Conservation (phyloP, 305 asterid genomes). For the Solanum chacoense region DNA sequence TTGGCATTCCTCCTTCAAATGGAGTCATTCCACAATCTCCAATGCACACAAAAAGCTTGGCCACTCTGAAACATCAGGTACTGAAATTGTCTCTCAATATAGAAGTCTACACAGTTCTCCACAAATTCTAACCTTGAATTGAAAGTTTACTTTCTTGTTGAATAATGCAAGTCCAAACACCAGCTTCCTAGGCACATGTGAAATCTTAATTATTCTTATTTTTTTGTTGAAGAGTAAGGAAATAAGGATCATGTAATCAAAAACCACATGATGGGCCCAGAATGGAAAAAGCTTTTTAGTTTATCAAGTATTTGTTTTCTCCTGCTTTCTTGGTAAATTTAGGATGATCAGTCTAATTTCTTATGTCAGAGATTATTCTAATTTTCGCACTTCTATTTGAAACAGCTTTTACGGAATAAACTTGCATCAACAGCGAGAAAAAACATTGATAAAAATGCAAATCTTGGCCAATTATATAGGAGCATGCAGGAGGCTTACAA, state of each 20-base stretch:
- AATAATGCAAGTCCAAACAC: neutral
- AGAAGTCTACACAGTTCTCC: neutral
- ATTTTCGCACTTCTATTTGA: conserved; percentile 2
- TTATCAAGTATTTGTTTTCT: neutral
- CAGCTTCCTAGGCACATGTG: neutral
- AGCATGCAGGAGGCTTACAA: conserved; percentile 79
- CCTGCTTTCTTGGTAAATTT: neutral
- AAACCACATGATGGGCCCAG: neutral
- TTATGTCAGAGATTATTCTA: neutral
- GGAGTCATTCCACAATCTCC: conserved; percentile 99
- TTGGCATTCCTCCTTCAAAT: conserved; percentile 96
- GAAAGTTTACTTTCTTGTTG: neutral
- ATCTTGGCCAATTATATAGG: conserved; percentile 61
- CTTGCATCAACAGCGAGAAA: conserved; percentile 71
- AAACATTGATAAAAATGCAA: conserved; percentile 56
- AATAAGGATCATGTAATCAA: neutral
- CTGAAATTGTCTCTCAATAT: neutral
- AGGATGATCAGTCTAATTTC: neutral
- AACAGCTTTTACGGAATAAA: conserved; percentile 84
- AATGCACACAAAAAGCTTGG: conserved; percentile 94
- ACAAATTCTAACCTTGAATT: neutral
- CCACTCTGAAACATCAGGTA: conserved; percentile 97
- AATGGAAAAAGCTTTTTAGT: neutral
- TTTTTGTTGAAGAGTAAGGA: neutral
- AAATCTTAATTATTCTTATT: neutral